A percentile compares a stretch with the other conserved stretches of the same genome.
Conservation (phyloP, 1,284 basidiomycete species). For the Mycena citricolor region DNA sequence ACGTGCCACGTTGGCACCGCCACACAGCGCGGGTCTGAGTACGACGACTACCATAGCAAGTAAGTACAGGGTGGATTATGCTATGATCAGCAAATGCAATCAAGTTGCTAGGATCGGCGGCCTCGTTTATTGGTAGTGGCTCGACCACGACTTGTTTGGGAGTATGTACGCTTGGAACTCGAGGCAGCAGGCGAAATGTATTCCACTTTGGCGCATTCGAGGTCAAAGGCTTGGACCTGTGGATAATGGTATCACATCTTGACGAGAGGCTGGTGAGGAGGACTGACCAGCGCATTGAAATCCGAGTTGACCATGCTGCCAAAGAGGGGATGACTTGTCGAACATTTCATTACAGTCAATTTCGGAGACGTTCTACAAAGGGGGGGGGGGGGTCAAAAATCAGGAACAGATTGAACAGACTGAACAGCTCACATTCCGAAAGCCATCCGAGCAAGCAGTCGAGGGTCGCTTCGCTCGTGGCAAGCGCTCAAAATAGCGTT, state of each 20-base stretch:
- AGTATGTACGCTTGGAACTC: conserved; percentile 17
- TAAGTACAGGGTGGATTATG: too few species aligned
- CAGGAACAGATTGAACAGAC: background rate
- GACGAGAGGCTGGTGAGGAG: background rate
- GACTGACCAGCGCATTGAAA: conserved; percentile 27
- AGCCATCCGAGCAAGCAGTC: conserved; percentile 48
- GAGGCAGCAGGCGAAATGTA: conserved; percentile 25
- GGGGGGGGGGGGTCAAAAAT: too few species aligned
- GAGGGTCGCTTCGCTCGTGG: conserved; percentile 49
- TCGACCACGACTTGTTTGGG: conserved; percentile 12
- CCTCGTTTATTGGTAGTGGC: conserved; percentile 16
- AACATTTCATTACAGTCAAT: conserved; percentile 41
- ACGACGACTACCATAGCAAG: background rate
- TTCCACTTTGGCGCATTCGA: conserved; percentile 38
- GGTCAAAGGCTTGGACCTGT: conserved; percentile 39
- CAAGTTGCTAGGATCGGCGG: too few species aligned
- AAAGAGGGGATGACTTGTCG: conserved; percentile 39
- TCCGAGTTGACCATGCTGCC: conserved; percentile 42
- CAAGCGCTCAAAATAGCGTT: conserved; percentile 42
- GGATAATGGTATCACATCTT: conserved; percentile 21
- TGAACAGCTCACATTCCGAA: conserved; percentile 37
- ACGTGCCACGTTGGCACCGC: background rate
- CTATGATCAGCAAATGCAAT: too few species aligned
- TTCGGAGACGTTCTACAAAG: conserved; percentile 44
- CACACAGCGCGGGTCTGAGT: background rate